Base-by-base conservation (phyloP, 2,329 filamentous ascomycete species). In the Sporothrix globosa region DNA sequence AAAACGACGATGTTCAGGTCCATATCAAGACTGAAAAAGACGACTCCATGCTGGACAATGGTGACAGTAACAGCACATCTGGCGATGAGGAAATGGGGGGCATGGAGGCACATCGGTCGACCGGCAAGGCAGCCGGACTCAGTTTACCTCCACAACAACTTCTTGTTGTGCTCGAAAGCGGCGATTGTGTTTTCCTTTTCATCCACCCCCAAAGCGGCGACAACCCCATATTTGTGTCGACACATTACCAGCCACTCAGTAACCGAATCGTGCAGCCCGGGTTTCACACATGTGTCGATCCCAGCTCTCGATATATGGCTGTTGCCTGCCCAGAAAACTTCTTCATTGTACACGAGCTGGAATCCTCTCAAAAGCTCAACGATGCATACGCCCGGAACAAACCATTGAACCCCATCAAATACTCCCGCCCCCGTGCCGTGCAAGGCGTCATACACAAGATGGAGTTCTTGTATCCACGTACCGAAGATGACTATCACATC, bases 361-460 rank as follows among this genome's bases (percentile, higher is more conserved):
- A 90, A 73, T 79, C 87, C 0, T 83, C 88, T 74, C 78, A 75
- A 67, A 81, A 74, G 74, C 86, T 87, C 76, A 85, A 79, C 74
- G 78, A 75, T 75, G 88, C 81, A 77, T 90, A 84, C 76, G 77
- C 76, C 19, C 74, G 76, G 50, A 76, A 77, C 44, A 79, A 81
- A n/a, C 76, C 80, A 73, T 78, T 92, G 71, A 79, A 83, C 11
- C 91, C 91, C 1, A 85, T 97, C 70, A 83, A 83, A 72, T 79
- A 78, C 0, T 78, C 75, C 52, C 76, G 80, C 21, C 76, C 82
- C 21, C 82, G 84, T 11, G 74, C 79, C 11, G 82, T 93, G 9
- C 86, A 89, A 9, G 93, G 92, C 0, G 84, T 90, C n/a, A 92
- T 98, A 69, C 84, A 95, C 75, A 91, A 92, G 75, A 90, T 97